Conservation (phyloP, 75 land plant species). For the Cunninghamia lanceolata region DNA sequence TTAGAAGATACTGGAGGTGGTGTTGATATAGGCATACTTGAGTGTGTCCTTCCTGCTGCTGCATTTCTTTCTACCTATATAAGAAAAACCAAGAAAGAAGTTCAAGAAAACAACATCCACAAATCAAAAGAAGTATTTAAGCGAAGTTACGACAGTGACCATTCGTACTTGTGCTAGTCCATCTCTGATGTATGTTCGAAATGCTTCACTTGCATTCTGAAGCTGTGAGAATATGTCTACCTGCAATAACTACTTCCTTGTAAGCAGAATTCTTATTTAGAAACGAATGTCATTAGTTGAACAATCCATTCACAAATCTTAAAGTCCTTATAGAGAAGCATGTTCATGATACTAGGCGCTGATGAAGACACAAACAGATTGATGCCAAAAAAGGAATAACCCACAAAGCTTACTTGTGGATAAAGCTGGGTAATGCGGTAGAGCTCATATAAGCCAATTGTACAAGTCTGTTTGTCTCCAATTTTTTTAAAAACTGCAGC, state of each 20-base stretch:
- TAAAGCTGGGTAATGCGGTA: conserved; percentile 96
- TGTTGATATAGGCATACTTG: conserved; percentile 81
- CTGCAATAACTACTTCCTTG: conserved; percentile 26
- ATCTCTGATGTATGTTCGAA: conserved; percentile 92
- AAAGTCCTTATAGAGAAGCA: neutral
- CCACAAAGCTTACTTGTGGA: conserved; percentile 60
- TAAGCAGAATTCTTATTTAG: neutral
- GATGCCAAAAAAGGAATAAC: neutral
- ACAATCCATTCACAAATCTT: neutral
- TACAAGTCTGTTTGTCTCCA: conserved; percentile 99
- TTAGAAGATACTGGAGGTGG: conserved; percentile 82
- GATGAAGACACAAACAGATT: neutral
- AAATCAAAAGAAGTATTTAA: neutral
- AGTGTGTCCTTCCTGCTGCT: conserved; percentile 90
- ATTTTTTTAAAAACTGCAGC: conserved; percentile 99
- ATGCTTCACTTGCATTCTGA: conserved; percentile 99
- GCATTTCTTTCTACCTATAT: conserved; percentile 94
- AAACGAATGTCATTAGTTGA: neutral
- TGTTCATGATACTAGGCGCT: too few species aligned
- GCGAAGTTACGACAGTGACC: neutral
- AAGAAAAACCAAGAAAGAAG: neutral
- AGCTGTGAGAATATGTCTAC: conserved; percentile 98
- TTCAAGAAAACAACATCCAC: neutral
- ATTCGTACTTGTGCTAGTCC: conserved; percentile 85
- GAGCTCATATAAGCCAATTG: conserved; percentile 93